Percentiles rank a stretch among this genome's conserved stretches.
phyloP scores from a whole-genome alignment of 768 basidiomycete genomes.

The Collybia sordida region DNA sequence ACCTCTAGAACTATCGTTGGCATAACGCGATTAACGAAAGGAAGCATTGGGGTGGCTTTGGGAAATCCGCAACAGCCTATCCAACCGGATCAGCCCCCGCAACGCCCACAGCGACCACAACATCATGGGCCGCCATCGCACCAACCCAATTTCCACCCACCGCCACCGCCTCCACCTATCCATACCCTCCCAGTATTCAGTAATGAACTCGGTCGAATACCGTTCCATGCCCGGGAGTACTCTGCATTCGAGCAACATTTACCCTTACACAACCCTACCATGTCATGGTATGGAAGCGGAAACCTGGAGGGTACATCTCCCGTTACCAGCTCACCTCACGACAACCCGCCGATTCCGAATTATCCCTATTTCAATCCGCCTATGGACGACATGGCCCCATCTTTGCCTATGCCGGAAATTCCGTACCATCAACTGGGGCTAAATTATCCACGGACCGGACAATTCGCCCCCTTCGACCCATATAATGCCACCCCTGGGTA shows the following conservation, averaged over 20 bases:
- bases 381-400: constrained; percentile 2
- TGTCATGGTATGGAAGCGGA: no score
- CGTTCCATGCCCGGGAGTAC: background rate
- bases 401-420: background rate
- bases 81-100: background rate
- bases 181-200: background rate
- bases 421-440: no score
- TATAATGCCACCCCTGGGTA: background rate
- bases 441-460: no score
- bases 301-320: no score
- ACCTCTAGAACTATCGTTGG: background rate
- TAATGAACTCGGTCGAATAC: background rate
- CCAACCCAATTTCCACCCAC: background rate
- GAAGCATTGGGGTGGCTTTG: background rate
- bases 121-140: background rate
- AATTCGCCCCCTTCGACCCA: background rate
- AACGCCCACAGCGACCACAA: background rate
- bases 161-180: background rate
- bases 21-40: background rate
- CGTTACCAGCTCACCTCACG: no score
- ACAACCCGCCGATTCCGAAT: no score
- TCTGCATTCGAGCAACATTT: background rate
- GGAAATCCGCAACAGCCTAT: no score
- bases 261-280: no score
- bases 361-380: background rate